Evolutionary conservation across 768 basidiomycete species (phyloP), one percentile per base, ranked within the genome.

Genomic region (Multifurca ochricompacta): DNA sequence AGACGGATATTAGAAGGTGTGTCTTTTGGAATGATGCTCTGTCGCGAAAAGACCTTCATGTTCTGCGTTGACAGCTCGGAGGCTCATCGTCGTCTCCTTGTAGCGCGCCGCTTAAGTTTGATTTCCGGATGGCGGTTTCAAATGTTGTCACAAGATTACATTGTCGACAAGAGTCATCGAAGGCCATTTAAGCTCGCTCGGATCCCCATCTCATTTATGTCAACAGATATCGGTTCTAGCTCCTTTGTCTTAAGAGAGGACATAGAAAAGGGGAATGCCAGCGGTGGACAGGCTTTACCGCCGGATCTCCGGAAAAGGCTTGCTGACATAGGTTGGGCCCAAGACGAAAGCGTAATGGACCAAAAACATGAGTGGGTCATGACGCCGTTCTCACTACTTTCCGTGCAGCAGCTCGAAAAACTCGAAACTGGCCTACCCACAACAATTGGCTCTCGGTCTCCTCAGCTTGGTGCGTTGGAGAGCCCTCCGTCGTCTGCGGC

Each of bases 321-420:
- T 16, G 76, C 79, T 1, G 85, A 89, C 54, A 81, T 91, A 45
- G 87, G 86, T 13, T 91, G 86, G 85, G 76, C 74, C 4, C 75
- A 83, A 35, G 82, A 85, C 28, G 76, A 80, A 50, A 70, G 69
- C 3, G 67, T 75, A 9, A 69, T 75, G 8, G 80, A 87, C 61
- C 77, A 77, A 48, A 74, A 77, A 53, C 71, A 74, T 25, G 77
- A 81, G 61, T 75, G 80, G 75, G 74, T 80, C 54, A 73, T 71
- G 62, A 83, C 80, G 4, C 87, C 87, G 1, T 74, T 89, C 59
- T 81, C 84, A 4, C 70, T 86, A 14, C 67, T 88, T 0, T 81
- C 87, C 0, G 72, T 71, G 2, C 68, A 73, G 32, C 78, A 83
- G 54, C 58, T 85, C 5, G 82, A 82, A 62, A 75, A 72, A 8